Conservation (phyloP, 495 filamentous ascomycete species). For the Talaromyces adpressus region DNA sequence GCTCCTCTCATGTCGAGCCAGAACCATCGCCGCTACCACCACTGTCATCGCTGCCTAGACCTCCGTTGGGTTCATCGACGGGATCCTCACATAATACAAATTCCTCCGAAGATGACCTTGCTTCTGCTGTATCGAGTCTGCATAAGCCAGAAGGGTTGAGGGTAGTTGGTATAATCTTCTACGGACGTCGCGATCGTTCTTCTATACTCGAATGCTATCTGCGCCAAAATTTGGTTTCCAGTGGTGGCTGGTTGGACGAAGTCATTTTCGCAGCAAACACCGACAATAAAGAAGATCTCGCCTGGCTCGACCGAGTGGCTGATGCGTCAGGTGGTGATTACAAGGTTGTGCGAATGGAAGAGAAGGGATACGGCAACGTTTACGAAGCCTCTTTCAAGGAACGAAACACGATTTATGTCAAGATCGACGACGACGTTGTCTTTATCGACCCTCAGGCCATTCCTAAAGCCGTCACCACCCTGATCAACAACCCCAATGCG, state of each 20-base stretch:
- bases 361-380: conserved; percentile 21
- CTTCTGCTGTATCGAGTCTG: conserved; percentile 3
- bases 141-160: conserved; percentile 29
- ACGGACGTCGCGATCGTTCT: conserved; percentile 31
- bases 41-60: not conserved
- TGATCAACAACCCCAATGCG: conserved; percentile 27
- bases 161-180: conserved; percentile 40
- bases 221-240: conserved; percentile 36
- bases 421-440: conserved; percentile 39
- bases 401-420: conserved; percentile 31
- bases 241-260: conserved; percentile 42
- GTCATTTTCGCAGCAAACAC: conserved; percentile 40
- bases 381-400: conserved; percentile 24
- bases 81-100: not conserved
- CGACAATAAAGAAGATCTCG: conserved; percentile 27
- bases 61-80: not conserved
- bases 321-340: conserved; percentile 1
- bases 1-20: not conserved
- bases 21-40: not conserved
- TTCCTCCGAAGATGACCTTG: not conserved
- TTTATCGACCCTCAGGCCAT: conserved; percentile 35
- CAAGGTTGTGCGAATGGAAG: conserved; percentile 4
- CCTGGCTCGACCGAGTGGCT: conserved; percentile 20
- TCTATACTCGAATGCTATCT: conserved; percentile 43
- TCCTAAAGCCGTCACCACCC: conserved; percentile 28